Evolutionary conservation across 768 basidiomycete species (phyloP).

Genomic region (Austroboletus eburneus): DNA sequence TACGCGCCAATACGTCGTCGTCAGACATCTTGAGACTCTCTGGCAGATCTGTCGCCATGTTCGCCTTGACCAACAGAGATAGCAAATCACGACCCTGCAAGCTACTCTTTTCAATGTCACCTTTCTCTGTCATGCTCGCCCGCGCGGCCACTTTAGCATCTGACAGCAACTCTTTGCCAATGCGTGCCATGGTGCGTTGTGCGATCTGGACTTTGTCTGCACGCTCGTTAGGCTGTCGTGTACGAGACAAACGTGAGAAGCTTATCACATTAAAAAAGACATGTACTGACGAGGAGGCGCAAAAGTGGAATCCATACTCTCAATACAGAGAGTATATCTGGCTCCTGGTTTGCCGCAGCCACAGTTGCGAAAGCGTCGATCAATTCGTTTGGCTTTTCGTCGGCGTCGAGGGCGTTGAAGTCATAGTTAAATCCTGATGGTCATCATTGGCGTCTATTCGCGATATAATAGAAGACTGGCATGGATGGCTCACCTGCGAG

Average conservation of each 20-base stretch:
- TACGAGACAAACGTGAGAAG: neutral
- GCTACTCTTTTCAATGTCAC: constrained; percentile 32
- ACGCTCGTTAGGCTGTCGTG: constrained; percentile 20
- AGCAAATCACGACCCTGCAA: constrained; percentile 50
- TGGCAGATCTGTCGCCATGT: constrained; percentile 56
- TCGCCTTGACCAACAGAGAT: constrained; percentile 57
- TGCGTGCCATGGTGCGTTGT: constrained; percentile 41
- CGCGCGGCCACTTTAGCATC: constrained; percentile 44
- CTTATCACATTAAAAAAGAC: neutral
- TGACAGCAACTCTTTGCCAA: constrained; percentile 45
- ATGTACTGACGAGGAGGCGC: constrained; percentile 36
- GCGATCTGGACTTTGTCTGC: constrained; percentile 23
- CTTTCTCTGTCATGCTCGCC: constrained; percentile 19
- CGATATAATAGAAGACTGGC: neutral
- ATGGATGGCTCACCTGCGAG: constrained; percentile 28
- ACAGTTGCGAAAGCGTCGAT: constrained; percentile 1
- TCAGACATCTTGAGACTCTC: constrained; percentile 55
- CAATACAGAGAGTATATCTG: no score
- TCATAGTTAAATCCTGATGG: constrained; percentile 35
- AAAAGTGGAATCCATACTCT: constrained; percentile 28
- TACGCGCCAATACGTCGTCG: constrained; percentile 57
- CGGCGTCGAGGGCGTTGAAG: constrained; percentile 29
- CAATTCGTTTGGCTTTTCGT: constrained; percentile 26
- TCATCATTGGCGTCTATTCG: neutral
- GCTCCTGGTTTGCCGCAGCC: no score